Conservation (phyloP, 2,329 filamentous ascomycete genomes). For the Trichophyton mentagrophytes region DNA sequence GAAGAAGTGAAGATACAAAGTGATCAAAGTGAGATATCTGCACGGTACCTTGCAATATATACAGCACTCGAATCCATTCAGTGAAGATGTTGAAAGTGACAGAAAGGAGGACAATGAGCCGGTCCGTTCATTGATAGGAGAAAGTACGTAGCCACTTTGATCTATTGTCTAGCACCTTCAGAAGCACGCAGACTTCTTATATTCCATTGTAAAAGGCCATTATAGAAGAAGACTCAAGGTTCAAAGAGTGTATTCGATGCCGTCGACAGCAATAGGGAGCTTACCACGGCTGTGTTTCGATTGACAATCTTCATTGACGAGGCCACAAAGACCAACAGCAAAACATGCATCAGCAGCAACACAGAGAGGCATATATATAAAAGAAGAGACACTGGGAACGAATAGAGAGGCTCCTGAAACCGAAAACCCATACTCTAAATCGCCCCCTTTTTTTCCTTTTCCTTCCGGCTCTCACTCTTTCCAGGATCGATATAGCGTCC, state of each 20-base stretch:
- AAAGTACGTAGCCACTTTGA: not conserved
- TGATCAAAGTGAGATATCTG: too few species aligned
- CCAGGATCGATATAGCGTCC: slow-evolving; percentile 78
- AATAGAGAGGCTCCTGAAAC: not conserved
- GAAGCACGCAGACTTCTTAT: not conserved
- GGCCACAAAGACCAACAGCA: not conserved
- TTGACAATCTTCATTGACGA: not conserved
- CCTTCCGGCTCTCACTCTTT: slow-evolving; percentile 40
- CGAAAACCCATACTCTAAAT: too few species aligned
- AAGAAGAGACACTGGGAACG: not conserved
- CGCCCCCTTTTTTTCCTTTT: not conserved
- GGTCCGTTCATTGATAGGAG: not conserved
- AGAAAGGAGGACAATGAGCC: not conserved
- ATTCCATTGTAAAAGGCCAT: not conserved
- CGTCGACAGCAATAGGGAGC: not conserved
- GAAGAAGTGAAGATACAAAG: too few species aligned
- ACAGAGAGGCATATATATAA: not conserved
- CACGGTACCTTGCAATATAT: not conserved
- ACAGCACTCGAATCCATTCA: not conserved
- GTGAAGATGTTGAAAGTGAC: not conserved
- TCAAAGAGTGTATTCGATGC: not conserved
- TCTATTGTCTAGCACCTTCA: not conserved
- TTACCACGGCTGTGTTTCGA: not conserved
- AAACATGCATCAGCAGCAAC: not conserved
- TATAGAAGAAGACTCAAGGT: not conserved